Evolutionary conservation across 192 early-diverging fungal species (phyloP), one percentile per base, ranked within the genome.

Genomic region (Entrophospora sp.): DNA sequence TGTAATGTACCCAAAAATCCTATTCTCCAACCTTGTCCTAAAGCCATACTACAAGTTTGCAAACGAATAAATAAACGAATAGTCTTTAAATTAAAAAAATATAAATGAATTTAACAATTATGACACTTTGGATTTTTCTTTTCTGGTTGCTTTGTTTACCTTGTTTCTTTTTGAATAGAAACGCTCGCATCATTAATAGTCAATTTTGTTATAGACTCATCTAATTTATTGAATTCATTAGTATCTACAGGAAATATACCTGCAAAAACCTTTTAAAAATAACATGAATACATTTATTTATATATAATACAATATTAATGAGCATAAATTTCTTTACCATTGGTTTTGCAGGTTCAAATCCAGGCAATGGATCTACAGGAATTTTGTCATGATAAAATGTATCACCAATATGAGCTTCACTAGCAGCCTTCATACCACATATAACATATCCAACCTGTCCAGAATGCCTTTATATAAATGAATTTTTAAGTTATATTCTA

Each of bases 181-280:
- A 98, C 96, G 55, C 89, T 91, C 7, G 93, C 85, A 78, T 98
- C 96, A 70, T 95, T 98, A n/a, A 98, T 76, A 4, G 93, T 96
- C 27, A 98, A 77, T 64, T 94, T 88, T 57, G 91, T 88, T 40
- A 98, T 86, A 10, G 93, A 91, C 48, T 98, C 95, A 62, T 91
- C 84, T 51, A 98, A 69, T 59, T 90, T 89, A 48, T 82, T 81
- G 72, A 92, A 93, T 69, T 98, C 93, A 8, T 84, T 83, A 5
- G 91, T 81, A 55, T 97, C 95, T 5, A 95, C 78, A 2, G 96
- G 96, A 64, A 92, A 98, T 57, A 95, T 79, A 28, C 96, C 96
- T 0, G 93, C 86, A 85, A 95, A 98, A 27, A 93, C 72, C 72
- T 73, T 46, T 1, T 34, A 22, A 27, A 6, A n/a, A 20, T 16